Base-by-base conservation (phyloP, 1,284 basidiomycete species). In the Microbotryum scabiosae region DNA sequence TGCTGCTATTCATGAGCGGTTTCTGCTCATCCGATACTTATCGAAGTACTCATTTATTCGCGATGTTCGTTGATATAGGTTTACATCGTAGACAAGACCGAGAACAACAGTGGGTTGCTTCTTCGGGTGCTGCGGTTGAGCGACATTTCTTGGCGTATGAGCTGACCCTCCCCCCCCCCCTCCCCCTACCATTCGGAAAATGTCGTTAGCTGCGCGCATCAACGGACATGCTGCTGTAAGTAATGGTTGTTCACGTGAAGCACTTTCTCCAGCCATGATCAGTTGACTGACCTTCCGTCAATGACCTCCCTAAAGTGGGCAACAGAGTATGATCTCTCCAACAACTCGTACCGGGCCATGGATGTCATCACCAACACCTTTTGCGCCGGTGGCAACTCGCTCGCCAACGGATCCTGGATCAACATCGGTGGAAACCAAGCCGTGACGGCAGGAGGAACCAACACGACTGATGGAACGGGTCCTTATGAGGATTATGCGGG, bases 401-500 rank as follows among this genome's bases (percentile, higher is more conserved):
- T 76, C n/a, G 73, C 71, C n/a, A 74, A 76, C 52, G 75, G 75
- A 12, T 67, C 70, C 8, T 76, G 73, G 71, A 51, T 74, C 51
- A 74, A 75, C 20, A 71, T 70, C 6, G 74, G 75, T n/a, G 75
- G 75, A 6, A 75, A 76, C 63, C 68, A 75, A 59, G 73, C 74
- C 51, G 69, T 76, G 46, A 66, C 66, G 2, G 71, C 69, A 46
- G 73, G 73, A 56, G 74, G 74, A 14, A 32, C 63, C 18, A 57
- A 54, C 43, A 47, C 59, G 41, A 43, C 53, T 3, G 58, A 60
- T 20, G 44, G 55, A 1, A 49, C 49, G 9, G 70, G 65, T 20
- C 71, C 74, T 2, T 80, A 79, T 73, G 64, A 73, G 54, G 75
- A 76, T 73, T 81, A 82, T 7, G 85, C 88, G 71, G 87, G 87